phyloP scores from a whole-genome alignment of 2,329 filamentous ascomycete genomes.

The Trichophaea hybrida region DNA sequence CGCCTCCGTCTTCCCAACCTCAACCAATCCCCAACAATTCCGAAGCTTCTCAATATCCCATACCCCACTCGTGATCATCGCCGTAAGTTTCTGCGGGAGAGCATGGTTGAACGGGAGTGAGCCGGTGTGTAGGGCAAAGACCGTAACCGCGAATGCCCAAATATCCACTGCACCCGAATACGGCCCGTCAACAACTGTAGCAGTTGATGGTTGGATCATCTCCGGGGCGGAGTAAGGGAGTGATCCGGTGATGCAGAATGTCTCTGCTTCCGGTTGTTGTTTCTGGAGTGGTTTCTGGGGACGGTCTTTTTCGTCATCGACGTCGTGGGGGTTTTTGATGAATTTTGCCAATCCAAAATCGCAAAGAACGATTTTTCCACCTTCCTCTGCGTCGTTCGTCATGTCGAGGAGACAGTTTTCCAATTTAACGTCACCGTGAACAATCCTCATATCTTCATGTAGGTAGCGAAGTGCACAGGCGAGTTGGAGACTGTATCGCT shows the following conservation, averaged over 20 bases:
- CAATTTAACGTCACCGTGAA: slow-evolving; percentile 54
- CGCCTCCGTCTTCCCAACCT: slow-evolving; percentile 29
- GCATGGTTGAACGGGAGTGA: slow-evolving; percentile 48
- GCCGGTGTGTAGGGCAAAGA: slow-evolving; percentile 47
- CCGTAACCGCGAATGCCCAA: slow-evolving; percentile 52
- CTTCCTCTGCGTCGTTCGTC: slow-evolving; percentile 36
- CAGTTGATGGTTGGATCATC: slow-evolving; percentile 27
- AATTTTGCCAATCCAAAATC: slow-evolving; percentile 59
- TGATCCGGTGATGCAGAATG: slow-evolving; percentile 36
- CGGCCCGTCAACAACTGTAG: slow-evolving; percentile 26
- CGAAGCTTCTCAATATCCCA: slow-evolving; percentile 43
- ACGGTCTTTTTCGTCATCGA: slow-evolving; percentile 35
- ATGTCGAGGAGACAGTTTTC: slow-evolving; percentile 53
- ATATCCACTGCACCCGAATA: slow-evolving; percentile 40
- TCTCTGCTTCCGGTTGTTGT: slow-evolving; percentile 41
- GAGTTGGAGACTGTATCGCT: slow-evolving; percentile 48
- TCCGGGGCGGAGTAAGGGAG: slow-evolving; percentile 39
- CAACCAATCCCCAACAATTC: slow-evolving; percentile 31
- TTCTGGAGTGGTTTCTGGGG: slow-evolving; percentile 32
- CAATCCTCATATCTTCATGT: slow-evolving; percentile 51
- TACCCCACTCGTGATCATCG: slow-evolving; percentile 45
- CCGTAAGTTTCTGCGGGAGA: slow-evolving; percentile 44
- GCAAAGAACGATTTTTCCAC: slow-evolving; percentile 47
- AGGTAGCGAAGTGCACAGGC: slow-evolving; percentile 51
- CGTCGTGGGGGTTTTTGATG: slow-evolving; percentile 42